Conservation (phyloP, 371 early-diverging fungal genomes). For the Mucor ambiguus region DNA sequence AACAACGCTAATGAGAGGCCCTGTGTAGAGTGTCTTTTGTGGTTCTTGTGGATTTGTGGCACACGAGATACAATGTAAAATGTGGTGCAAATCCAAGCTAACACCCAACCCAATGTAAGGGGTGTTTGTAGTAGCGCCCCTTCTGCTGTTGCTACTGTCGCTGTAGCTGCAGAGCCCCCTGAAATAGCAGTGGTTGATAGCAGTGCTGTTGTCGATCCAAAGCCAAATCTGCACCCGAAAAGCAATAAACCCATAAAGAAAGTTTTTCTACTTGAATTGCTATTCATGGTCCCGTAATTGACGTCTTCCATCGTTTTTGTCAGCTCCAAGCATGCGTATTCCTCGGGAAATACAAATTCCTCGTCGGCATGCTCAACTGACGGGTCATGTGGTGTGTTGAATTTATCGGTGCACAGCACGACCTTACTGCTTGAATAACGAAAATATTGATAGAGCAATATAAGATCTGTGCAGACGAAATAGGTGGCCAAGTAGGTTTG, state of each 20-base stretch:
- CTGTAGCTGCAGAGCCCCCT: not conserved
- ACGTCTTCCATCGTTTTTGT: conserved; percentile 1
- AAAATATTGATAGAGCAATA: conserved; percentile 30
- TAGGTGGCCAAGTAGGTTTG: conserved; percentile 25
- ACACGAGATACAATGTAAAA: conserved; percentile 66
- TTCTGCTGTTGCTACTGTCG: not conserved
- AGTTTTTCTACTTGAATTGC: not conserved
- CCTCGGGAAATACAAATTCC: not conserved
- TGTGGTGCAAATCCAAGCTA: conserved; percentile 65
- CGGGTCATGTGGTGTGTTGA: not conserved
- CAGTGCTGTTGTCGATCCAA: not conserved
- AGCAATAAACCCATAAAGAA: conserved; percentile 16
- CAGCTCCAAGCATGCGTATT: not conserved
- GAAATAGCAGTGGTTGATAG: not conserved
- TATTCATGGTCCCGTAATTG: conserved; percentile 8
- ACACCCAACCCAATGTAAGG: conserved; percentile 46
- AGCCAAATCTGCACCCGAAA: conserved; percentile 6
- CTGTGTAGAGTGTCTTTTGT: conserved; percentile 58
- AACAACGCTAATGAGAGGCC: conserved; percentile 68
- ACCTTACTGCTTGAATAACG: conserved; percentile 8
- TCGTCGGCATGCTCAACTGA: not conserved
- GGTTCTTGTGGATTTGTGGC: conserved; percentile 69
- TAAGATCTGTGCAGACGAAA: conserved; percentile 24
- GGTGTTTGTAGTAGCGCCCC: not conserved
- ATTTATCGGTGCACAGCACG: conserved; percentile 3